Conservation (phyloP, 2,329 filamentous ascomycete genomes). For the Colletotrichum sp. region DNA sequence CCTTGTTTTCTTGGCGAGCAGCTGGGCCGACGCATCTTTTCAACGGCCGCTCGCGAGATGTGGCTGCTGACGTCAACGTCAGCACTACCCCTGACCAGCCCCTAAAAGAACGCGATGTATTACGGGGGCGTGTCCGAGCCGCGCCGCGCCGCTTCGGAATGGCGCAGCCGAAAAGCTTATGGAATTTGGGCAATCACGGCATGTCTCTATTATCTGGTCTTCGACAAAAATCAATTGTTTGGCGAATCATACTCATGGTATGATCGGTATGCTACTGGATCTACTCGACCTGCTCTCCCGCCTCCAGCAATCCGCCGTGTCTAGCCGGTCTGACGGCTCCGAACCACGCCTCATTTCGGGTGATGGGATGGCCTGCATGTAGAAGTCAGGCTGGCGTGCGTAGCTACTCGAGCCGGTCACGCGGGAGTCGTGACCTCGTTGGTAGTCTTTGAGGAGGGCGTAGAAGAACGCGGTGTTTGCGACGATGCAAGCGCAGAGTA, state of each 20-base stretch:
- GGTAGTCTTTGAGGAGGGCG: conserved; percentile 29
- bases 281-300: conserved; percentile 4
- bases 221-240: neutral
- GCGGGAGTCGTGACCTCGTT: conserved; percentile 27
- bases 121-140: neutral
- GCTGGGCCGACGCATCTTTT: neutral
- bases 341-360: neutral
- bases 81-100: neutral
- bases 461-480: conserved; percentile 35
- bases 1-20: neutral
- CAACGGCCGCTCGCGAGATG: neutral
- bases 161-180: neutral
- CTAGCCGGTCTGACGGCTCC: neutral
- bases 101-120: neutral
- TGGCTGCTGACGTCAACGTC: neutral
- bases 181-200: neutral
- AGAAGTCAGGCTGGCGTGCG: conserved; percentile 11
- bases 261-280: conserved; percentile 4
- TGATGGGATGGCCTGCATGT: conserved; percentile 11
- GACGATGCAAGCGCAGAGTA: conserved; percentile 35
- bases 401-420: neutral
- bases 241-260: neutral
- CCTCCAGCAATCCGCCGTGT: neutral
- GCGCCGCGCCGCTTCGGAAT: neutral
- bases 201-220: neutral